Evolutionary conservation across 257 asterid genomes (phyloP), one percentile per base, ranked within the genome.

Genomic region (Solanum chmielewskii): DNA sequence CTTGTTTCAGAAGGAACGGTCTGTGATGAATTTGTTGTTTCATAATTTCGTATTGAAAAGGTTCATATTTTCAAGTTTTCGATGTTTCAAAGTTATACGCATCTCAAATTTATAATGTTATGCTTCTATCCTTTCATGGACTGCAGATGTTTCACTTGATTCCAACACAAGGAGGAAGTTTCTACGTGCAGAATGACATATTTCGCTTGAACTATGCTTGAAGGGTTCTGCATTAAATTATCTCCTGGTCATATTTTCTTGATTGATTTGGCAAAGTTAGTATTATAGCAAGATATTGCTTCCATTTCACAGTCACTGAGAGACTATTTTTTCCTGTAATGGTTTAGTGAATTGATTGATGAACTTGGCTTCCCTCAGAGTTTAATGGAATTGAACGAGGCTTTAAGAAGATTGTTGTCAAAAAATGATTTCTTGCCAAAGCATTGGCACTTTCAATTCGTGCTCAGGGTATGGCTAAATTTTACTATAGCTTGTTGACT

Each of bases 91-190:
- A 60, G 45, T 84, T 47, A 5, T 49, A 15, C 23, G 14, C 44
- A 42, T 81, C 20, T 62, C 81, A 18, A 27, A 80, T 18, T 49
- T 81, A 37, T 89, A 27, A 45, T 41, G 25, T 49, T 39, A 16
- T 7, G 11, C 12, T 31, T 49, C 41, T 56, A 31, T 39, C 74
- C 39, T 56, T 88, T 42, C 86, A 64, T 84, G 60, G 23, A 69
- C 86, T 85, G 82, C 97, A 96, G 99, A 91, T 96, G 99, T 96
- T 96, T 91, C 99, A 96, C 85, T 90, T 96, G 95, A 92, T 96
- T 92, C 98, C 98, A 31, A 93, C 98, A n/a, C 92, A 94, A 64
- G 95, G 90, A 88, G 99, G 95, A 88, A 94, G 96, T 94, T 95
- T 93, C 90, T 96, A 94, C 7, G 99, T 96, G 91, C 88, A 86